Evolutionary conservation across 768 basidiomycete species (phyloP).

Genomic region (Russula sp.): DNA sequence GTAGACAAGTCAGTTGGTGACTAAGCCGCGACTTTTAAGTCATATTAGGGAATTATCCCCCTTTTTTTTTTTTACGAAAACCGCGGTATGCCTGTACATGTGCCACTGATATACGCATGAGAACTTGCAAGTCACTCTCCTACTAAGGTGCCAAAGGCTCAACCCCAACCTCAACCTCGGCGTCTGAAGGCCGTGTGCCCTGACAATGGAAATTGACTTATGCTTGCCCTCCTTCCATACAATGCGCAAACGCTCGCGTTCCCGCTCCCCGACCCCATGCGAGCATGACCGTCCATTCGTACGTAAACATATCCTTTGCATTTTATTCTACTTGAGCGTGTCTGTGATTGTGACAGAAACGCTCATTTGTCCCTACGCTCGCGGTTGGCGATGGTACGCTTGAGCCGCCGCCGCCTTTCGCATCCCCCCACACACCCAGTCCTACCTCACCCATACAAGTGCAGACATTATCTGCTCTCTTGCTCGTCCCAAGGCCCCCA

Average conservation of each 20-base stretch:
- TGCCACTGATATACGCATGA: too few relatives aligned
- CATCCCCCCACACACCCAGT: slow-evolving; percentile 19
- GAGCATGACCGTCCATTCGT: slow-evolving; percentile 52
- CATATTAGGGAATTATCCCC: too few relatives aligned
- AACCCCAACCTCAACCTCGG: not conserved
- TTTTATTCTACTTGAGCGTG: not conserved
- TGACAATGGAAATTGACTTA: slow-evolving; percentile 55
- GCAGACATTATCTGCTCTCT: not conserved
- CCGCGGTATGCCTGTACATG: too few relatives aligned
- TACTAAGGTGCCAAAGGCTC: too few relatives aligned
- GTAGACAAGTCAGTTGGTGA: too few relatives aligned
- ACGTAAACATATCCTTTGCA: slow-evolving; percentile 24
- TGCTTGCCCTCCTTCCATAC: slow-evolving; percentile 41
- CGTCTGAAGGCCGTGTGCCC: not conserved
- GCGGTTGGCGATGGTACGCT: slow-evolving; percentile 30
- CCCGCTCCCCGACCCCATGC: slow-evolving; percentile 29
- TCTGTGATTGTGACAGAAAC: slow-evolving; percentile 44
- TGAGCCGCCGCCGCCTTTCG: slow-evolving; percentile 13
- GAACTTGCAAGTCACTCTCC: too few relatives aligned
- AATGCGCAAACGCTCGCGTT: slow-evolving; percentile 28
- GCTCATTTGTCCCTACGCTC: slow-evolving; percentile 35
- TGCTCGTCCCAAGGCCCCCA: not conserved
- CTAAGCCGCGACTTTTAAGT: not conserved
- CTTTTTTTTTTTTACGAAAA: too few relatives aligned
- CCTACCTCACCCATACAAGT: slow-evolving; percentile 28